Conservation (phyloP, 2,329 filamentous ascomycete species). For the Colletotrichum sp. region DNA sequence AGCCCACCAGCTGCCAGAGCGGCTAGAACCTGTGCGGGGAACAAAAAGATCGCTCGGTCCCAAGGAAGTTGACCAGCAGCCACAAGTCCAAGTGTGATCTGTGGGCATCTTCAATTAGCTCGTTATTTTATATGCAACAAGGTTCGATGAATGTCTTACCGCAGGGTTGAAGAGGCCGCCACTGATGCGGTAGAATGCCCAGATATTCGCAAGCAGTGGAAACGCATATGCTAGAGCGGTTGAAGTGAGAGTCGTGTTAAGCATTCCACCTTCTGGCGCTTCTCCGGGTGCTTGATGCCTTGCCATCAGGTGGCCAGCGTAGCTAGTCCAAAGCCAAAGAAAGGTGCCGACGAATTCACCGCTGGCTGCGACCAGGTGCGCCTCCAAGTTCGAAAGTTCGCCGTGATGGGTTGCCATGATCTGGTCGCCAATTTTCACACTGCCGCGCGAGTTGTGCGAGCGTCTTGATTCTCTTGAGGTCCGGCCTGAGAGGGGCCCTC, state of each 20-base stretch:
- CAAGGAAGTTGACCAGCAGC: constrained; percentile 60
- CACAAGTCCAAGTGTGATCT: constrained; percentile 63
- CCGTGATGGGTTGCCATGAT: neutral
- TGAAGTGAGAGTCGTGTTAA: constrained; percentile 39
- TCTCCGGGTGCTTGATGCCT: neutral
- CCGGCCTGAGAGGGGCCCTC: neutral
- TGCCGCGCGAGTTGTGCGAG: neutral
- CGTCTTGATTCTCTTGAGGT: neutral
- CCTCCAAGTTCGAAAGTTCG: neutral
- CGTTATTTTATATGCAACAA: fast-evolving
- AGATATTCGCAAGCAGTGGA: constrained; percentile 58
- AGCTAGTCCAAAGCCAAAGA: constrained; percentile 53
- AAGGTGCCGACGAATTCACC: constrained; percentile 59
- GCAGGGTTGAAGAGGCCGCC: constrained; percentile 55
- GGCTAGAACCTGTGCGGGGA: constrained; percentile 62
- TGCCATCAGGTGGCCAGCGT: constrained; percentile 42
- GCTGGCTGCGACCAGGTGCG: constrained; percentile 41
- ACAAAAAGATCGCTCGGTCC: constrained; percentile 55
- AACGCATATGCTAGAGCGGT: constrained; percentile 53
- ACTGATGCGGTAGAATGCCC: constrained; percentile 60
- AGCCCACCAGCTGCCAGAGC: constrained; percentile 65
- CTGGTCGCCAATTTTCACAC: neutral
- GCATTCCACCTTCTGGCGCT: constrained; percentile 38
- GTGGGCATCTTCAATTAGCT: neutral
- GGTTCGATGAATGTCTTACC: neutral